Evolutionary conservation across 2,329 filamentous ascomycete species (phyloP), one percentile per base, ranked within the genome.

Genomic region (Epichloe uncinata): DNA sequence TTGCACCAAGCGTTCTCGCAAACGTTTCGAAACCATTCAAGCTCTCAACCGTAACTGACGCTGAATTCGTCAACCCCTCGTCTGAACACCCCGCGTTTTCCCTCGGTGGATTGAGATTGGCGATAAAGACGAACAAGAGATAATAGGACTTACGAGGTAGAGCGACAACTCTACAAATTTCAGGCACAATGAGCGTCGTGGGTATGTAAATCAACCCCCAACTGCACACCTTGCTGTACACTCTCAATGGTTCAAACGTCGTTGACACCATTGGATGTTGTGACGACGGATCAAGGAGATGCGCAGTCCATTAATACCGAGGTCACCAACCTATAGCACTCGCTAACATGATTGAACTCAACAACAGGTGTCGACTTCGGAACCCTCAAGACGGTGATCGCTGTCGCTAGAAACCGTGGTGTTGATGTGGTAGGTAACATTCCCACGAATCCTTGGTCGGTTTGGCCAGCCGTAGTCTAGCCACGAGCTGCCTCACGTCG

Each of bases 401-500:
- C 91, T 68, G 91, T 97, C 70, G 93, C 93, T 67, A 83, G 93
- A 70, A 97, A 97, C 73, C 90, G 94, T 69, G 93, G 93, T 74
- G 93, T 98, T 70, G 93, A 98, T 77, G 93, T 98, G 68, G 89
- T 95, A 79, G 67, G 89, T 93, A 66, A 4, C 41, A 35, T 51
- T 36, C 45, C 47, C 46, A 15, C 18, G 26, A 48, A 20, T 38
- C 34, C 18, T 43, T 37, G 35, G n/a, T 15, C 37, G 26, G 16
- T 42, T 30, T 20, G 18, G 18, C 42, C 42, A 44, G 34, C 13
- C n/a, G 22, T 47, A 5, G 15, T 41, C 22, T 41, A 13, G 11
- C 13, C 45, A n/a, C 5, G 12, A 34, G 11, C 34, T 26, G 6
- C 33, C 11, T 13, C 3, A n/a, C n/a, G 5, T 33, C 8, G 12